Evolutionary conservation across 148 eudicot species (phyloP).

Genomic region (Cornus controversa): DNA sequence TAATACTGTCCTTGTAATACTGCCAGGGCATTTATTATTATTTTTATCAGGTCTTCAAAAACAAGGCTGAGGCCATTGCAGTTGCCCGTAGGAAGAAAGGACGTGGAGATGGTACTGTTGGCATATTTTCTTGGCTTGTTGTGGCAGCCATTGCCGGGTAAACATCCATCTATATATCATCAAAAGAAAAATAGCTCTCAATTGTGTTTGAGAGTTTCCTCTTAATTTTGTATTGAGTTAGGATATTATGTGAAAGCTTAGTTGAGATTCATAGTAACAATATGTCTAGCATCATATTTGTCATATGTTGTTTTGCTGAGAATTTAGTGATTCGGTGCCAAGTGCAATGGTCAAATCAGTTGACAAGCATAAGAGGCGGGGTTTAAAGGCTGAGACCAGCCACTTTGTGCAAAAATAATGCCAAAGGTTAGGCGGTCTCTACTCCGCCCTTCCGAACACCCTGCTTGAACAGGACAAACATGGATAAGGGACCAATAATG

Average conservation of each 20-base stretch:
- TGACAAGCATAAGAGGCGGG: neutral
- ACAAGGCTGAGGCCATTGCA: conserved; percentile 86
- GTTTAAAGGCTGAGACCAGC: neutral
- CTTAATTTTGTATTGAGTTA: neutral
- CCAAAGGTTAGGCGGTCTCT: too few species aligned
- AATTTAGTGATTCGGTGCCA: neutral
- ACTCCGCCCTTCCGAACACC: too few species aligned
- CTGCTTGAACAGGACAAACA: too few species aligned
- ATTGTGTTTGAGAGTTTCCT: neutral
- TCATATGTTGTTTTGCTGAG: neutral
- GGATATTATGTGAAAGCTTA: neutral
- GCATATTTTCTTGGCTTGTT: conserved; percentile 84
- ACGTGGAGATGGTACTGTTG: conserved; percentile 79
- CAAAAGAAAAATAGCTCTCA: neutral
- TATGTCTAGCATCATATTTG: neutral
- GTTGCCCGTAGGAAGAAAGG: conserved; percentile 59
- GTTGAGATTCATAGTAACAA: neutral
- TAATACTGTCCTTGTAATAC: conserved; percentile 14
- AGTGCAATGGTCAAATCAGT: too few species aligned
- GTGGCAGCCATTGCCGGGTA: conserved; percentile 97
- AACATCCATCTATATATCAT: conserved; percentile 10
- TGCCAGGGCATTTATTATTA: conserved; percentile 86
- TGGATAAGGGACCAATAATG: too few species aligned
- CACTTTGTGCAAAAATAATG: too few species aligned
- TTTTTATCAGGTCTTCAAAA: conserved; percentile 94